Percentiles rank a stretch among this genome's conserved stretches.
Evolutionary conservation across 169 alveolate species (phyloP).

Genomic region (Plasmodium gonderi): DNA sequence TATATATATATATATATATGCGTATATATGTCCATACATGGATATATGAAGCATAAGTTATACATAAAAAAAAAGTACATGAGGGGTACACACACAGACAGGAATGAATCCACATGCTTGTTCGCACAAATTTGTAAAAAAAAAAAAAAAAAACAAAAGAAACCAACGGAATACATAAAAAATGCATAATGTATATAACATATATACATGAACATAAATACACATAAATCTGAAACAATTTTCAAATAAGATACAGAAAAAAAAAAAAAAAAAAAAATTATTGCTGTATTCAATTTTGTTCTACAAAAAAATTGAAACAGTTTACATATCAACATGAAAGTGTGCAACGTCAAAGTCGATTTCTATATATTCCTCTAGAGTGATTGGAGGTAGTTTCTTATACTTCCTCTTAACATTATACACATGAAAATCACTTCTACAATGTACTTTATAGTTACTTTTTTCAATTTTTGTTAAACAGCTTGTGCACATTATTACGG

Average conservation of each 20-base stretch:
- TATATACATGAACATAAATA: neutral
- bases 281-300: neutral
- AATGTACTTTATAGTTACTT: slow-evolving; percentile 79
- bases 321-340: slow-evolving; percentile 74
- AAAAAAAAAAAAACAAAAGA: neutral
- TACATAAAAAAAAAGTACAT: too few relatives aligned
- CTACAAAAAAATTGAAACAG: neutral
- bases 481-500: slow-evolving; percentile 80
- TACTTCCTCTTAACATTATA: slow-evolving; percentile 85
- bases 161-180: neutral
- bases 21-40: neutral
- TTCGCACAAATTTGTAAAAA: neutral
- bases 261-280: slow-evolving; percentile 15
- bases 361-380: slow-evolving; percentile 83
- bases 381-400: slow-evolving; percentile 84
- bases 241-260: slow-evolving; percentile 27
- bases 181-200: neutral
- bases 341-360: slow-evolving; percentile 75
- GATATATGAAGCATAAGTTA: too few relatives aligned
- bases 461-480: slow-evolving; percentile 81
- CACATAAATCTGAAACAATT: slow-evolving; percentile 2
- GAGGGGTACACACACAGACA: neutral
- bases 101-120: neutral
- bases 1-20: neutral
- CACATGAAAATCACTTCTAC: slow-evolving; percentile 87